Evolutionary conservation across 768 basidiomycete species (phyloP).

Genomic region (Russula lepida): DNA sequence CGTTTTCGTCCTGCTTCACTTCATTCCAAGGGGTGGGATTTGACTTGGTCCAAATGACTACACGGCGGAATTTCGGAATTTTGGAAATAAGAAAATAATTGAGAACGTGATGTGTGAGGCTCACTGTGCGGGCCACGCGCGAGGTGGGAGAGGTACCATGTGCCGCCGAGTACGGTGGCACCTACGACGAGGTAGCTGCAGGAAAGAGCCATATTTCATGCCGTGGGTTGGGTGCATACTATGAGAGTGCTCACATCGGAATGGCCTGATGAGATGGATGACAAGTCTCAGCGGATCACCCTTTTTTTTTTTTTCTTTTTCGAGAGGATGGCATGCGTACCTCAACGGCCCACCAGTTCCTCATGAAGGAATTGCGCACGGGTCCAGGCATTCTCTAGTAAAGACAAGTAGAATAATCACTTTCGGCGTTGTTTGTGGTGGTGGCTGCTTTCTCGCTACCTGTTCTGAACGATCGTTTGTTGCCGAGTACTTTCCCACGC

Average conservation of each 20-base stretch:
- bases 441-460: neutral
- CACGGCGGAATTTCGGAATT: neutral
- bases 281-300: neutral
- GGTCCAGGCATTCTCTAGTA: slow-evolving; percentile 2
- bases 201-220: neutral
- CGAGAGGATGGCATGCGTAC: slow-evolving; percentile 1
- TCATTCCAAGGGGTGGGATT: slow-evolving; percentile 91
- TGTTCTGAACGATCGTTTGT: slow-evolving; percentile 1
- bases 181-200: slow-evolving; percentile 44
- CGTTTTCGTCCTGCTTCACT: slow-evolving; percentile 65
- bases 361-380: slow-evolving; percentile 15
- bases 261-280: slow-evolving; percentile 14
- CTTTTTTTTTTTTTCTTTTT: too few relatives aligned
- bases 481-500: slow-evolving; percentile 6
- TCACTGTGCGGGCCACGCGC: slow-evolving; percentile 37
- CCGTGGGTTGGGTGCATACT: neutral
- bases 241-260: slow-evolving; percentile 16
- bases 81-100: neutral
- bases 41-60: slow-evolving; percentile 52
- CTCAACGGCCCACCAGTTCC: slow-evolving; percentile 22
- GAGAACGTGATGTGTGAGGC: neutral
- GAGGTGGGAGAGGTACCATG: slow-evolving; percentile 38
- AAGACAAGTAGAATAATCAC: neutral
- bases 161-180: slow-evolving; percentile 33
- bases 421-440: slow-evolving; percentile 3